Evolutionary conservation across 31 red algal species (phyloP), one percentile per base, ranked within the genome.

Genomic region (Asparagopsis taxiformis): DNA sequence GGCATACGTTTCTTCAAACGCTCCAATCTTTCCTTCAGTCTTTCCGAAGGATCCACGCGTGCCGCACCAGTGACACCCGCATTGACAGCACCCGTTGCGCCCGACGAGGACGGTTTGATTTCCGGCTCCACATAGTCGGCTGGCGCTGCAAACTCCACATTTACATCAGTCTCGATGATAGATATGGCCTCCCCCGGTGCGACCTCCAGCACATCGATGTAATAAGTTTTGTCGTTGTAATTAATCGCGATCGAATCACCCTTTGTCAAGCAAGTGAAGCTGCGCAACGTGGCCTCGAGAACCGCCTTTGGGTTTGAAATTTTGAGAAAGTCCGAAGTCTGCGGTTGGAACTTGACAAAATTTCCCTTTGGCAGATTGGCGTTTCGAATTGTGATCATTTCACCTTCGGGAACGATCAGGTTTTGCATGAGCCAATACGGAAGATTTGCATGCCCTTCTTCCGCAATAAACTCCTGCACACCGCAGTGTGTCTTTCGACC

Each of bases 351-450:
- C 74, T 98, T 98, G 75, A 93, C 95, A 70, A 88, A 93, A 25
- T 55, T 85, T 28, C 89, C 95, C 39, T 94, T 94, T 2, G 89
- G 90, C 23, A 98, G 60, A 19, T 70, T 79, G 3, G 90, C 95
- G 35, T 90, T 98, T 3, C 78, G 62, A 7, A 98, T 72, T 33
- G 70, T 84, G 19, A 90, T 81, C 68, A 98, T 84, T 7, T 53
- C 95, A 6, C 95, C 95, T 51, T 98, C 95, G 3, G 64, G 0
- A 17, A 93, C 81, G 0, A 84, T 37, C 25, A 98, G 70, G 77
- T 90, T 90, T 55, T 90, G 72, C 85, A 98, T 94, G 49, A 93
- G 73, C 95, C 95, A 98, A 68, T 93, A 89, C 9, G 95, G 95
- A 2, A 93, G 29, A 56, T 98, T 93, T 21, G 72, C 90, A 26